phyloP scores from a whole-genome alignment of 116 monocot genomes.

The Trichopus zeylanicus region DNA sequence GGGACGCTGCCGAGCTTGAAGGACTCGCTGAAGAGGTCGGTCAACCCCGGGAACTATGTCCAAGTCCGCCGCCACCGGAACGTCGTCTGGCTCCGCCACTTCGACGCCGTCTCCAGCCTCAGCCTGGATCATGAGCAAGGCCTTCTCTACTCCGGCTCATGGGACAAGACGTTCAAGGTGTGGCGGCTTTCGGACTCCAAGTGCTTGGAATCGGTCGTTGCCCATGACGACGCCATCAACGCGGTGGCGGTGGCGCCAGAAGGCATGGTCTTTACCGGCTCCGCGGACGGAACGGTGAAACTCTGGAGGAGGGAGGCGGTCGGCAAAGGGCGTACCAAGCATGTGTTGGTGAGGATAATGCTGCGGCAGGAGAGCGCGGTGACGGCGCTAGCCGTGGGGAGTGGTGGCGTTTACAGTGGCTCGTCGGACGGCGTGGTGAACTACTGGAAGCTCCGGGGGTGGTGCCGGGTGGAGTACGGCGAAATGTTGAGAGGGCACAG shows the following conservation, averaged over 20 bases:
- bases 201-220: slow-evolving; percentile 46
- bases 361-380: slow-evolving; percentile 42
- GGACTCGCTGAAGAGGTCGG: slow-evolving; percentile 39
- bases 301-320: slow-evolving; percentile 39
- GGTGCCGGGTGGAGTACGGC: slow-evolving; percentile 13
- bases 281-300: slow-evolving; percentile 76
- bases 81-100: slow-evolving; percentile 52
- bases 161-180: slow-evolving; percentile 66
- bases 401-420: too few species aligned
- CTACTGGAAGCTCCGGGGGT: slow-evolving; percentile 34
- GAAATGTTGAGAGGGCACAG: slow-evolving; percentile 36
- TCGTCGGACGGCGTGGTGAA: too few species aligned
- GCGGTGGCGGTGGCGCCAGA: slow-evolving; percentile 30
- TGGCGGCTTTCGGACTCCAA: slow-evolving; percentile 48
- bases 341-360: slow-evolving; percentile 21
- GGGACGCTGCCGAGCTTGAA: slow-evolving; percentile 36
- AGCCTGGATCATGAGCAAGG: slow-evolving; percentile 32
- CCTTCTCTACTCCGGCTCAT: slow-evolving; percentile 64
- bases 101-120: slow-evolving; percentile 63
- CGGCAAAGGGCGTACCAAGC: slow-evolving; percentile 19
- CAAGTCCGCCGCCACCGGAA: slow-evolving; percentile 28
- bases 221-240: slow-evolving; percentile 66
- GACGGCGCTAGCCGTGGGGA: slow-evolving; percentile 37
- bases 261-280: slow-evolving; percentile 48
- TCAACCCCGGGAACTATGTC: slow-evolving; percentile 65